These are phyloP conservation scores for Botryosphaeria dothidea DNA, from an alignment of 2,329 filamentous ascomycete genomes.

Conservation along the genomic window DNA sequence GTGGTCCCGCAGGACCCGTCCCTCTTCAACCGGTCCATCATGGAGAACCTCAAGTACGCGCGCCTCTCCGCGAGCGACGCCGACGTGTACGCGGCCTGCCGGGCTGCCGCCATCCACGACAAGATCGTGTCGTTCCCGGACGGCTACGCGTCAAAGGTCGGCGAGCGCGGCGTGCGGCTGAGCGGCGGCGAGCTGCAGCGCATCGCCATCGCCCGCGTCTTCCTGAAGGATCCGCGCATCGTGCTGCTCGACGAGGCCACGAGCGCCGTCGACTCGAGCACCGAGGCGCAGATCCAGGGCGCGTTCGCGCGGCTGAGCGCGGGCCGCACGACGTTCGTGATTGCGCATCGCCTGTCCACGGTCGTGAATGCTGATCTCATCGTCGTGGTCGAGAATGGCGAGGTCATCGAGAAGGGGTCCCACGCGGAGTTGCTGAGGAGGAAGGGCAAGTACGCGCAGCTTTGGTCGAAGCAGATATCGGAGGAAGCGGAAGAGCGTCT, in stretches of 20 bases:
- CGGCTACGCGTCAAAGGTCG: conserved; percentile 73
- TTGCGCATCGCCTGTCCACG: conserved; percentile 75
- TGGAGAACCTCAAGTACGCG: conserved; percentile 41
- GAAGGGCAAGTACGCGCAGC: conserved; percentile 69
- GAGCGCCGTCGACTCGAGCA: conserved; percentile 61
- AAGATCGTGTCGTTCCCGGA: conserved; percentile 32
- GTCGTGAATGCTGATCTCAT: conserved; percentile 82
- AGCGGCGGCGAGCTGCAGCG: conserved; percentile 87
- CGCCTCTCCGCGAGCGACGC: conserved; percentile 56
- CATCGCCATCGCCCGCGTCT: conserved; percentile 71
- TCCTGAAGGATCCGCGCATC: conserved; percentile 66
- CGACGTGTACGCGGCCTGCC: conserved; percentile 45
- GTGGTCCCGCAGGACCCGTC: conserved; percentile 44
- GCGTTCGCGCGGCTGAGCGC: conserved; percentile 61
- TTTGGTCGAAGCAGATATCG: conserved; percentile 64
- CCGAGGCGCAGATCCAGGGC: conserved; percentile 57
- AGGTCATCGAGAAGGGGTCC: conserved; percentile 71
- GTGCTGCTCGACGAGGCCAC: conserved; percentile 77
- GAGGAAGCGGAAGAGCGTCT: background rate
- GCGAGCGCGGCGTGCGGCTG: conserved; percentile 74
- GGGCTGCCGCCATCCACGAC: conserved; percentile 29
- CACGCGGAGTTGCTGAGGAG: conserved; percentile 71
- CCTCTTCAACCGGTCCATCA: conserved; percentile 42
- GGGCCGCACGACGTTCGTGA: conserved; percentile 71
- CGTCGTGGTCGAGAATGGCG: conserved; percentile 69